Conservation (phyloP, 2,329 filamentous ascomycete genomes). For the Simplicillium sp. region DNA sequence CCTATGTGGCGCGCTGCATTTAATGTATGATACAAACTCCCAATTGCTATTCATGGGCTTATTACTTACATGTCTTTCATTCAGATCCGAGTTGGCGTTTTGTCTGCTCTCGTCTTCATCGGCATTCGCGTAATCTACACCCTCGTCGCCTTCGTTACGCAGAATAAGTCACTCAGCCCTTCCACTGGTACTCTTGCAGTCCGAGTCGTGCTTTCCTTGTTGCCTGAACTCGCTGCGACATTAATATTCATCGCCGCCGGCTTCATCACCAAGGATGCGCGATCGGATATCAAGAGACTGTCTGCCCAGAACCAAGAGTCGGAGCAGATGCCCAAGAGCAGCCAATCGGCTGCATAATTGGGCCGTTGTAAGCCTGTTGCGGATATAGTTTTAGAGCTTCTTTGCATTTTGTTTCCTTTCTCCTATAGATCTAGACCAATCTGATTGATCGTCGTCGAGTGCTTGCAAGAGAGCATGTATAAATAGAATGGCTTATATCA, state of each 20-base stretch:
- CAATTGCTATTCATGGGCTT: too few species aligned
- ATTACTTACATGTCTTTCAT: too few species aligned
- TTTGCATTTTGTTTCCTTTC: too few species aligned
- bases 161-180: conserved; percentile 1
- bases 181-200: conserved; percentile 1
- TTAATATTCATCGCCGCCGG: background rate
- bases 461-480: background rate
- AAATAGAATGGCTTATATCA: too few species aligned
- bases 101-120: conserved; percentile 2
- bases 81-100: conserved; percentile 1
- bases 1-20: background rate
- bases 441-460: background rate
- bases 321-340: too few species aligned
- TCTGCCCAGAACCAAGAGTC: background rate
- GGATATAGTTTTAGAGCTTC: too few species aligned
- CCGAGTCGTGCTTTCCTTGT: conserved; percentile 1
- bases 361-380: too few species aligned
- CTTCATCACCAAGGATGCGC: conserved; percentile 1
- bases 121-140: conserved; percentile 3
- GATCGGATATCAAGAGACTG: background rate
- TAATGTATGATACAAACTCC: background rate
- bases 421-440: too few species aligned
- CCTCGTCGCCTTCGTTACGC: conserved; percentile 3
- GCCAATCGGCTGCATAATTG: too few species aligned
- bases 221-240: conserved; percentile 2